Evolutionary conservation across 108 stramenopile species (phyloP).

Genomic region (Cyclotella cryptica): DNA sequence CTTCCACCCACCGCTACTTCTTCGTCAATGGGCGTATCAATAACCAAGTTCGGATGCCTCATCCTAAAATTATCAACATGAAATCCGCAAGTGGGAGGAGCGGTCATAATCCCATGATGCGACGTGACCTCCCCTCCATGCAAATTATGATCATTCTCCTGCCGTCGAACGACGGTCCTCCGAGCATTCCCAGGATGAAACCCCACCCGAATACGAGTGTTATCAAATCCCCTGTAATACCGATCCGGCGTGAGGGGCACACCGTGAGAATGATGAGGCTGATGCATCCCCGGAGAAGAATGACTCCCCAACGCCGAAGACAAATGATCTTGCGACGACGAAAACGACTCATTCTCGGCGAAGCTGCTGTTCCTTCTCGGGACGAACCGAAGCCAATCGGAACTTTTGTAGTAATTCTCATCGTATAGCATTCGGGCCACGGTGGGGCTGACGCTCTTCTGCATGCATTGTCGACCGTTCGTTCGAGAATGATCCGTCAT

Average conservation of each 20-base stretch:
- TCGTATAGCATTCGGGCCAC: constrained; percentile 20
- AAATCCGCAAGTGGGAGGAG: not conserved
- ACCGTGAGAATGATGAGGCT: not conserved
- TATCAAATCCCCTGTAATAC: constrained; percentile 44
- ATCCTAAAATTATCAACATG: constrained; percentile 4
- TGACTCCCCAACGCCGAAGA: not conserved
- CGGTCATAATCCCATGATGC: not conserved
- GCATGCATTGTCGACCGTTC: constrained; percentile 10
- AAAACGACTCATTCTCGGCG: not conserved
- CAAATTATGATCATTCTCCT: not conserved
- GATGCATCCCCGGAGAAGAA: not conserved
- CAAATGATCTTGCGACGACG: not conserved
- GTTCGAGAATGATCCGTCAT: constrained; percentile 1
- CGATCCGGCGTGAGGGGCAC: constrained; percentile 11
- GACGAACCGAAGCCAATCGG: constrained; percentile 39
- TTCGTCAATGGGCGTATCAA: constrained; percentile 38
- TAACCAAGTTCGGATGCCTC: not conserved
- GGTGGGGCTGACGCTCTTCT: not conserved
- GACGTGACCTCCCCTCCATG: not conserved
- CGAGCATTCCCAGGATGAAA: constrained; percentile 6
- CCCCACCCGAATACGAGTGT: constrained; percentile 34
- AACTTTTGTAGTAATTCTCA: constrained; percentile 28
- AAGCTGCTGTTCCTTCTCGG: constrained; percentile 6
- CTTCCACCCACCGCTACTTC: constrained; percentile 22
- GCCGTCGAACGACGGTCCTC: constrained; percentile 14